These are phyloP conservation scores for Setaria italica DNA, from an alignment of 202 grass and related monocot species.

Conservation along the genomic window DNA sequence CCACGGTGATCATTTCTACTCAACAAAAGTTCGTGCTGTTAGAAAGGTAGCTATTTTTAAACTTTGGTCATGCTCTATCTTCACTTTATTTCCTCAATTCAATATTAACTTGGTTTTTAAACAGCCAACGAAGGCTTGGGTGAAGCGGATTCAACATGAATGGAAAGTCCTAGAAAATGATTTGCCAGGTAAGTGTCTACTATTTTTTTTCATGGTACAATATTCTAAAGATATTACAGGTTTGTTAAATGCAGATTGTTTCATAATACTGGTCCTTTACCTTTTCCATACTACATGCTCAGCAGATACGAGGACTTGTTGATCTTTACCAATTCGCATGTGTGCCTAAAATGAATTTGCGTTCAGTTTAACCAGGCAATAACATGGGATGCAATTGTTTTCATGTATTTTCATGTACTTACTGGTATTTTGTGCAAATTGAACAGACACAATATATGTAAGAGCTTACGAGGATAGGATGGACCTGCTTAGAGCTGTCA, in stretches of 20 bases:
- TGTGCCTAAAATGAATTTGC: conserved; percentile 24
- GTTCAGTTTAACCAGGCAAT: conserved; percentile 19
- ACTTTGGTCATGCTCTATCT: conserved; percentile 16
- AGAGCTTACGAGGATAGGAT: conserved; percentile 88
- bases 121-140: conserved; percentile 73
- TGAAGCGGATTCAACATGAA: conserved; percentile 80
- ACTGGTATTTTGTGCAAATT: conserved; percentile 43
- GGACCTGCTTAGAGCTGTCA: conserved; percentile 85
- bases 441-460: conserved; percentile 76
- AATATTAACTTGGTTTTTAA: conserved; percentile 27
- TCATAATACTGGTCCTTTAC: neutral
- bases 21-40: conserved; percentile 29
- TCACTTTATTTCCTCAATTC: conserved; percentile 31
- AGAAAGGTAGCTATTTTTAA: conserved; percentile 59
- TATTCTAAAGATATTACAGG: conserved; percentile 21
- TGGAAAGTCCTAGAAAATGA: conserved; percentile 91
- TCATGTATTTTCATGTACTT: conserved; percentile 24
- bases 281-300: neutral
- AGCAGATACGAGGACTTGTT: neutral
- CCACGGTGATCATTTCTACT: conserved; percentile 69
- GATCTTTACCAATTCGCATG: conserved; percentile 1
- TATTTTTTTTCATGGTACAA: neutral
- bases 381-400: neutral
- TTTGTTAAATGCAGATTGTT: conserved; percentile 14
- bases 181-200: conserved; percentile 64